Percentiles rank a stretch among this genome's conserved stretches.
phyloP scores from a whole-genome alignment of 164 flowering plant species.

The Macadamia tetraphylla region DNA sequence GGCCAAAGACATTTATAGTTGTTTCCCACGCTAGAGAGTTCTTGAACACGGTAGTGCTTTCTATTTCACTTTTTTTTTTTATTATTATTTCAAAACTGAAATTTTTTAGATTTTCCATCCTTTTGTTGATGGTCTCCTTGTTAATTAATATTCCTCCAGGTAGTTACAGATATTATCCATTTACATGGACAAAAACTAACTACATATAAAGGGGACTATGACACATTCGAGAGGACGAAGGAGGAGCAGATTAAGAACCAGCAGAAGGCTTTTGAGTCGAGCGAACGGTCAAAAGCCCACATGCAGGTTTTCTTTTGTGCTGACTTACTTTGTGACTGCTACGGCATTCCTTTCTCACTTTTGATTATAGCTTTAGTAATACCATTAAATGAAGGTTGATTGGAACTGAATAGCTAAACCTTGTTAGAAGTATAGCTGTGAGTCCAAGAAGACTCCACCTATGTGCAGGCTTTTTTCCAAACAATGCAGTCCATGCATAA shows the following conservation, averaged over 20 bases:
- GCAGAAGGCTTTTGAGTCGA: constrained; percentile 85
- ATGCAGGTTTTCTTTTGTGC: constrained; percentile 68
- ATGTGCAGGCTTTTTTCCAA: too few species aligned
- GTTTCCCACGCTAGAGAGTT: constrained; percentile 99
- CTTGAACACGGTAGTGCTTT: constrained; percentile 69
- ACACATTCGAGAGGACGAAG: constrained; percentile 88
- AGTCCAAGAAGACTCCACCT: too few species aligned
- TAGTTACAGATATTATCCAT: constrained; percentile 96
- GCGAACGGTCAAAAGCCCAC: constrained; percentile 77
- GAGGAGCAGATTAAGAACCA: constrained; percentile 82
- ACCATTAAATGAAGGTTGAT: too few species aligned
- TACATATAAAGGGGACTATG: constrained; percentile 84
- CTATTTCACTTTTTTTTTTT: too few species aligned
- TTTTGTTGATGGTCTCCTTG: not conserved
- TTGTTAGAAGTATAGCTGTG: too few species aligned
- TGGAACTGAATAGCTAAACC: too few species aligned
- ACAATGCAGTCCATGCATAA: too few species aligned
- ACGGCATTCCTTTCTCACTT: not conserved
- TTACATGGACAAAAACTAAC: constrained; percentile 72
- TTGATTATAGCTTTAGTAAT: too few species aligned
- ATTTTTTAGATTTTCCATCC: not conserved
- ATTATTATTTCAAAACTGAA: not conserved
- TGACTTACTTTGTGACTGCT: not conserved
- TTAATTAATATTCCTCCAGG: constrained; percentile 38
- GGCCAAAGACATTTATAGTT: constrained; percentile 97